Base-by-base conservation (phyloP, 2,329 filamentous ascomycete genomes). In the Cladophialophora bantiana region DNA sequence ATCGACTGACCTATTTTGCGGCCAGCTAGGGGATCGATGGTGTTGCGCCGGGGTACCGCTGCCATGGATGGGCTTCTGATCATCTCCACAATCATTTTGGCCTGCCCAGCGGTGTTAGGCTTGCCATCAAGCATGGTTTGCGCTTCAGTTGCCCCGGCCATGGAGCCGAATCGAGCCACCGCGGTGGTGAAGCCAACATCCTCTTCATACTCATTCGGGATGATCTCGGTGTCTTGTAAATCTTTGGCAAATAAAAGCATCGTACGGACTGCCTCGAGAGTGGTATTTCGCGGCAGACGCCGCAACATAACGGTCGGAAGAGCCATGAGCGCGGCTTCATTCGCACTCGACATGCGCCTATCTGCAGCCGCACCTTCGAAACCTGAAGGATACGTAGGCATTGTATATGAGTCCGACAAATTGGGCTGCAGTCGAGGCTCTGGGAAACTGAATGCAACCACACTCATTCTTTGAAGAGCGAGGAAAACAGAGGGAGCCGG, bases 201-300 rank as follows among this genome's bases (percentile, higher is more conserved):
- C 59, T 88, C 85, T 15, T 83, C 79, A 67, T 81, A 80, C n/a
- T 85, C 83, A 58, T 81, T 80, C 4, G 81, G 77, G 15, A 89
- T 79, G 68, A 89, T 83, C 61, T 87, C 84, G 63, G 83, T 84
- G 69, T 88, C 84, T 57, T 88, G 78, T 57, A 89, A 81, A 69
- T 89, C 86, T 72, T 87, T 86, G 20, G 87, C 86, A 72, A 90
- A 89, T n/a, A 89, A 80, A 5, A 90, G 79, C 81, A 90, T 88
- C 75, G 85, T 87, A 70, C 84, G 83, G 64, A 90, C 81, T 18
- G 84, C 81, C 69, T 89, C 87, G 59, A 81, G 77, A 73, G 83
- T 86, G 52, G 84, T 88, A 74, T 83, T 87, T 66, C 80, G 82
- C 3, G 87, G 86, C 13, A 90, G 80, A 71, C 84, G 86, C 73